Base-by-base conservation (phyloP, 345 rosid genomes). In the Moringa oleifera region DNA sequence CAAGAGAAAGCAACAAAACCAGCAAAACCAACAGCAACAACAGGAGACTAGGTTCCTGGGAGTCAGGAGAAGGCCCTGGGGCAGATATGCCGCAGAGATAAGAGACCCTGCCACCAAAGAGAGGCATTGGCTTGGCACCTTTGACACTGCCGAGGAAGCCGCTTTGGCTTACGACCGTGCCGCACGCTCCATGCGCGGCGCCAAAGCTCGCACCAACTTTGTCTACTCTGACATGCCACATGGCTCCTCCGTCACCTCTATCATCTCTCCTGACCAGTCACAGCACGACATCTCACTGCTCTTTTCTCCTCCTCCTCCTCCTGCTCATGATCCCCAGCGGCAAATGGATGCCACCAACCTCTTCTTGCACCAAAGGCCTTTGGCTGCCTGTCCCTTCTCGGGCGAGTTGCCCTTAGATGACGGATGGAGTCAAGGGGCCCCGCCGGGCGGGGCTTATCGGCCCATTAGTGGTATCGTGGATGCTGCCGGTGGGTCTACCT, bases 71-170 rank as follows among this genome's bases (percentile, higher is more conserved):
- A 66, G 96, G 66, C 96, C 96, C 20, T 89, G 96, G 96, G 96
- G 92, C 8, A 74, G 92, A 64, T 88, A 88, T 54, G 92, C 96
- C 0, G 96, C 92, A 2, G 96, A 88, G 77, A 89, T 89, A 52
- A 71, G 96, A 68, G 88, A 89, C 79, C 96, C 96, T 23, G 70
- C 85, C 17, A 86, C 96, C 23, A 89, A 89, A 64, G 88, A 89
- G 68, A 83, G 92, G 71, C 96, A 84, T 71, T 89, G 96, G 96
- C 82, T 89, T 2, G 92, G 96, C 18, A 89, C 96, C 28, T 86
- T 89, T 25, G 96, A 89, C 73, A 88, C 92, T 0, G 92, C 96
- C 0, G 88, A 85, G 67, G 92, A 88, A 67, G 96, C 96, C 6
- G 96, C 92, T 33, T 66, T 89, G 78, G 96, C 93, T 45, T 89